Percentiles rank a stretch among this genome's conserved stretches.
Conservation (phyloP, 2,329 filamentous ascomycete genomes). For the Stemphylium beticola region DNA sequence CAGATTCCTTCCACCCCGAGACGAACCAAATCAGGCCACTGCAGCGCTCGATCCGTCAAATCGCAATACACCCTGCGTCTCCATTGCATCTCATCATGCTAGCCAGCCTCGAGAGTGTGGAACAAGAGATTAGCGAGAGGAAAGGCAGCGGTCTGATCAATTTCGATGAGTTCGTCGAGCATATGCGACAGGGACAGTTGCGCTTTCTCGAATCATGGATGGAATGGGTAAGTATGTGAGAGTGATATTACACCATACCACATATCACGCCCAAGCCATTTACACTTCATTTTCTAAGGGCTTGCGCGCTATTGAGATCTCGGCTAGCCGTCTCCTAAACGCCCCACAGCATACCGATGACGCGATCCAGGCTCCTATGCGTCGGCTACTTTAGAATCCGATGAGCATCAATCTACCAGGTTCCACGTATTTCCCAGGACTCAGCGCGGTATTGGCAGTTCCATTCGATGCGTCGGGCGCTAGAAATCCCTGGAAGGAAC, state of each 20-base stretch:
- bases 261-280: background rate
- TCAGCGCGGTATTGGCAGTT: too few species aligned
- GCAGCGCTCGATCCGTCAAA: conserved; percentile 26
- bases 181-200: conserved; percentile 69
- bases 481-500: too few species aligned
- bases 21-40: conserved; percentile 20
- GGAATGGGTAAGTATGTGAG: conserved; percentile 66
- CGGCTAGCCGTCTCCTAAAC: too few species aligned
- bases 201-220: conserved; percentile 90
- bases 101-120: conserved; percentile 65
- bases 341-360: too few species aligned
- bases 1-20: conserved; percentile 20
- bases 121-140: conserved; percentile 70
- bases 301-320: background rate
- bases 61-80: conserved; percentile 23
- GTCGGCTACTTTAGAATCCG: too few species aligned
- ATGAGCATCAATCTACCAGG: too few species aligned
- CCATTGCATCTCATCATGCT: conserved; percentile 46
- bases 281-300: background rate
- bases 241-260: background rate
- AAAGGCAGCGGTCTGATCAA: conserved; percentile 81
- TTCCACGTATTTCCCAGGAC: too few species aligned
- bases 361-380: too few species aligned
- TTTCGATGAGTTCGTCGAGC: conserved; percentile 78
- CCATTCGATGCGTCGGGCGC: too few species aligned